phyloP scores from a whole-genome alignment of 441 rosid species.

The Syzygium syzygioides region DNA sequence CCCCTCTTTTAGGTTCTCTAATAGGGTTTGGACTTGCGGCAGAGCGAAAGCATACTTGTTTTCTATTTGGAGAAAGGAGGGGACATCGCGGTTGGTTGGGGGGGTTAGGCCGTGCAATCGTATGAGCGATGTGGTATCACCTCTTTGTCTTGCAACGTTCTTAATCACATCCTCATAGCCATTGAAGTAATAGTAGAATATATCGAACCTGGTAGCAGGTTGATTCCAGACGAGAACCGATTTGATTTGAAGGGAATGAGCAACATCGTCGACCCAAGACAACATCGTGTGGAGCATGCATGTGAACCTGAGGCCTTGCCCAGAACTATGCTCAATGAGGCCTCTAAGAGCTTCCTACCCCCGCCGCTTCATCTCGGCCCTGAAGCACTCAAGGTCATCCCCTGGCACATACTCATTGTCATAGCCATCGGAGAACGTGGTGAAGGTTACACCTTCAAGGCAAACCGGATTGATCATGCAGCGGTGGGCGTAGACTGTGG shows the following conservation, averaged over 20 bases:
- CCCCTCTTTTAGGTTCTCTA: not conserved
- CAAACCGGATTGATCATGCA: not conserved
- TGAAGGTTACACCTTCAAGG: not conserved
- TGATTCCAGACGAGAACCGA: constrained; percentile 48
- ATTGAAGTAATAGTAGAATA: constrained; percentile 42
- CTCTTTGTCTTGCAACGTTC: not conserved
- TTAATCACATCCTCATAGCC: constrained; percentile 16
- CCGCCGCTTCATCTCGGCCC: constrained; percentile 26
- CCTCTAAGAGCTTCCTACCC: constrained; percentile 30
- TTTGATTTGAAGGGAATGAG: constrained; percentile 30
- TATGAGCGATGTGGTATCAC: not conserved
- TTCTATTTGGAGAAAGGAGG: not conserved
- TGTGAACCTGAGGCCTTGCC: constrained; percentile 23
- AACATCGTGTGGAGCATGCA: constrained; percentile 44
- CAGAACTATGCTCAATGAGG: constrained; percentile 14
- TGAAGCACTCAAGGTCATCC: not conserved
- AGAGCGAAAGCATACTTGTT: not conserved
- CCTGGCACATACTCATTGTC: constrained; percentile 37
- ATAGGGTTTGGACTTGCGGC: not conserved
- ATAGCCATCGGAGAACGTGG: constrained; percentile 54
- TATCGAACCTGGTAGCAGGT: constrained; percentile 37
- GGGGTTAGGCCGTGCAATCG: not conserved
- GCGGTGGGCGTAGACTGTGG: not conserved
- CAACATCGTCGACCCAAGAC: constrained; percentile 45
- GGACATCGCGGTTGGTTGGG: not conserved